Evolutionary conservation across 768 basidiomycete species (phyloP).

Genomic region (Saitozyma podzolica): DNA sequence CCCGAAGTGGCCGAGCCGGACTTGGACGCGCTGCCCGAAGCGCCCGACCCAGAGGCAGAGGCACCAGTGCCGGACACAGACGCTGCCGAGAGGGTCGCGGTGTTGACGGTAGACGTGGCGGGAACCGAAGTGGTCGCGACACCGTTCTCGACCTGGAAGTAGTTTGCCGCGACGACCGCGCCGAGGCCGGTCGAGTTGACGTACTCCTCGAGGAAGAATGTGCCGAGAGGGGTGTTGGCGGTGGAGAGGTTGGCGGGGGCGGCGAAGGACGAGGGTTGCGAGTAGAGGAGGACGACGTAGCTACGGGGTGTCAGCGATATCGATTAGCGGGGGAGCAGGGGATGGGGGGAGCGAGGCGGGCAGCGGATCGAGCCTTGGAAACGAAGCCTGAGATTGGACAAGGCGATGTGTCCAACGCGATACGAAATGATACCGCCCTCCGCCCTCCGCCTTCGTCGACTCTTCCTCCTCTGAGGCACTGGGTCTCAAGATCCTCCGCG

Average conservation of each 20-base stretch:
- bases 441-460: too few species aligned
- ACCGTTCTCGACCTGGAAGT: slow-evolving; percentile 73
- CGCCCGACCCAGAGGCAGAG: slow-evolving; percentile 17
- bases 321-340: not conserved
- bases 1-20: slow-evolving; percentile 16
- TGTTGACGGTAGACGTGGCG: slow-evolving; percentile 66
- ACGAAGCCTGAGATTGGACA: too few species aligned
- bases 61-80: slow-evolving; percentile 27
- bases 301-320: slow-evolving; percentile 51
- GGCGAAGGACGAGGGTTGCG: slow-evolving; percentile 65
- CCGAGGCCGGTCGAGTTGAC: slow-evolving; percentile 62
- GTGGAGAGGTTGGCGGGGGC: slow-evolving; percentile 63
- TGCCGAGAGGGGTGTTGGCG: slow-evolving; percentile 59
- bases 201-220: slow-evolving; percentile 64
- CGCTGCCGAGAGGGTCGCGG: slow-evolving; percentile 60
- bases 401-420: too few species aligned
- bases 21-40: slow-evolving; percentile 18
- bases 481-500: too few species aligned
- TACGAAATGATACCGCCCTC: too few species aligned
- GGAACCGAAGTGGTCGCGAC: slow-evolving; percentile 58
- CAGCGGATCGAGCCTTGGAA: too few species aligned
- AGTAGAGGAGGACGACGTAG: slow-evolving; percentile 68
- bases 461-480: too few species aligned
- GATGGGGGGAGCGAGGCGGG: not conserved
- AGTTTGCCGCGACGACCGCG: slow-evolving; percentile 66